Conservation (phyloP, 1,284 basidiomycete species). For the Cryptococcus neoformans region DNA sequence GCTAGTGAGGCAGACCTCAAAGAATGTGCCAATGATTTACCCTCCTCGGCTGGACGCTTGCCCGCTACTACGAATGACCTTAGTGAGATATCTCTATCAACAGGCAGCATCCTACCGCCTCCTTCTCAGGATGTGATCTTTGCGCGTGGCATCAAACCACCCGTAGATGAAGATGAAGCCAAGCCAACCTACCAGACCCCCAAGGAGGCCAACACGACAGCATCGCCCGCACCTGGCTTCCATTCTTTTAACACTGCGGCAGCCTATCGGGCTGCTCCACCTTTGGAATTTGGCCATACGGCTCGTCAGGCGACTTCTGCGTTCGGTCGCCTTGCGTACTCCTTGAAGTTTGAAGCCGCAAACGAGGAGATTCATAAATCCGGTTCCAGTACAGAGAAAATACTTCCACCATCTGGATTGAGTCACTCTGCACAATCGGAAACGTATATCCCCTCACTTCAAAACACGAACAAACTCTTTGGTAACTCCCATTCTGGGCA, state of each 20-base stretch:
- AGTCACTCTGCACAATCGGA: slow-evolving; percentile 3
- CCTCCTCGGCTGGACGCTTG: slow-evolving; percentile 1
- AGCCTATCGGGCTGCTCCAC: slow-evolving; percentile 1
- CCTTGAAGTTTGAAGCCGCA: neutral
- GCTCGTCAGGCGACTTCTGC: neutral
- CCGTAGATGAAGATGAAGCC: slow-evolving; percentile 4
- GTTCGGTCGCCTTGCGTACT: neutral
- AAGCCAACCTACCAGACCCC: slow-evolving; percentile 5
- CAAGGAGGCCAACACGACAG: neutral
- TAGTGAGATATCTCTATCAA: slow-evolving; percentile 22
- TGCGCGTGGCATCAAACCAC: slow-evolving; percentile 34
- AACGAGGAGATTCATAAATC: neutral
- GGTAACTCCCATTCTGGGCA: no score
- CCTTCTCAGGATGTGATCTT: slow-evolving; percentile 38
- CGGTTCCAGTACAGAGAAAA: slow-evolving; percentile 4
- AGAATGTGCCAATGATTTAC: slow-evolving; percentile 8
- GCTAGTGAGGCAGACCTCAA: slow-evolving; percentile 45
- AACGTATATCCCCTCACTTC: slow-evolving; percentile 1
- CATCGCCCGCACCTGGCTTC: slow-evolving; percentile 1
- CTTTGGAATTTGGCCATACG: slow-evolving; percentile 1
- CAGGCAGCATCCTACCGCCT: slow-evolving; percentile 21
- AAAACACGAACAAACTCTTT: neutral
- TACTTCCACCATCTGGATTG: slow-evolving; percentile 8
- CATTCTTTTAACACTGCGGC: slow-evolving; percentile 2
- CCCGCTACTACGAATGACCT: neutral